A percentile compares a stretch with the other conserved stretches of the same genome.
These are phyloP conservation scores for Kazachstania psychrophila DNA, from an alignment of 805 yeast species.

Conservation along the genomic window DNA sequence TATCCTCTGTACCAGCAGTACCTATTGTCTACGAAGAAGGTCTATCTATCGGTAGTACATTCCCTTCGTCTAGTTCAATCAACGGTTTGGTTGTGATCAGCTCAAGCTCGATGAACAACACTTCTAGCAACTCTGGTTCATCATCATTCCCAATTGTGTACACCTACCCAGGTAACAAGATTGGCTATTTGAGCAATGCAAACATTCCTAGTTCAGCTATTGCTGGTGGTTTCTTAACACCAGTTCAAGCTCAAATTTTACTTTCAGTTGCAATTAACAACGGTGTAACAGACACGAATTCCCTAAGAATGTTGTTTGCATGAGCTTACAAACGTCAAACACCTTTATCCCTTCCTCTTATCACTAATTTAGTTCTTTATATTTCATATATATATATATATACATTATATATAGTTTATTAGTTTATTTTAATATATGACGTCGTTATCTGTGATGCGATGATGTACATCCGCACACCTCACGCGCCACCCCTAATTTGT, in stretches of 20 bases:
- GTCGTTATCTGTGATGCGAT: too few species aligned
- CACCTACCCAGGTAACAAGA: slow-evolving; percentile 8
- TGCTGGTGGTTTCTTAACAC: slow-evolving; percentile 27
- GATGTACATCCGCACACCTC: too few species aligned
- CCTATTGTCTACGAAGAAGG: slow-evolving; percentile 25
- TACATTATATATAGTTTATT: too few species aligned
- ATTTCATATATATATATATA: neutral
- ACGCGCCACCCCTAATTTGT: too few species aligned
- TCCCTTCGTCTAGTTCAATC: slow-evolving; percentile 6
- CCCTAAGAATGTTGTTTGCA: slow-evolving; percentile 10
- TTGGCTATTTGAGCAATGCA: slow-evolving; percentile 11
- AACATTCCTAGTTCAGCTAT: slow-evolving; percentile 20
- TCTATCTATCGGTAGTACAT: slow-evolving; percentile 14
- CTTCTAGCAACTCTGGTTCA: slow-evolving; percentile 6
- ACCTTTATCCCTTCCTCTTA: neutral
- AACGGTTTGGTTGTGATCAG: slow-evolving; percentile 23
- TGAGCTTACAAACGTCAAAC: neutral
- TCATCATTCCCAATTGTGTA: slow-evolving; percentile 18
- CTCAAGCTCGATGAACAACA: slow-evolving; percentile 10
- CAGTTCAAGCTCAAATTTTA: slow-evolving; percentile 27
- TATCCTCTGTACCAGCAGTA: slow-evolving; percentile 11
- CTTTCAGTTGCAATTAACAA: slow-evolving; percentile 24
- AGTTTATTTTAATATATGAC: too few species aligned
- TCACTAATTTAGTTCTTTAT: neutral
- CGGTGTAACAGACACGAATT: slow-evolving; percentile 12